Percentiles rank a stretch among this genome's conserved stretches.
phyloP scores from a whole-genome alignment of 306 rosid genomes.

The Psophocarpus tetragonolobus region DNA sequence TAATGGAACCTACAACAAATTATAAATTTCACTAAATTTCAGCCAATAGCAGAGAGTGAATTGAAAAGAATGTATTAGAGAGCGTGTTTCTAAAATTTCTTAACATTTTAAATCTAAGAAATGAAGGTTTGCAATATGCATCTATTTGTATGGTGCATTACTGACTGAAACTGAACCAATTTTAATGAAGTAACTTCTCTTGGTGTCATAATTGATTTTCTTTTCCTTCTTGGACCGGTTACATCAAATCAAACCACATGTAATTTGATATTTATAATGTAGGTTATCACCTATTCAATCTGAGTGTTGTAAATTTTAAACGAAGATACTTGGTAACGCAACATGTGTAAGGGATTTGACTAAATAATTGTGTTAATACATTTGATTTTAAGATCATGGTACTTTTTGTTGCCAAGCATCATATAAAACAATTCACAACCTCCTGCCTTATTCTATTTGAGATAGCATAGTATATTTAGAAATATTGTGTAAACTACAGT shows the following conservation, averaged over 20 bases:
- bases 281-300: neutral
- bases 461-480: neutral
- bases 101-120: constrained; percentile 65
- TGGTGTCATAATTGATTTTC: constrained; percentile 20
- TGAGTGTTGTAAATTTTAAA: constrained; percentile 11
- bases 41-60: too few species aligned
- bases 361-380: constrained; percentile 8
- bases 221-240: constrained; percentile 17
- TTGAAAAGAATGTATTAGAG: too few species aligned
- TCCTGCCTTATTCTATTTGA: neutral
- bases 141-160: neutral
- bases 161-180: constrained; percentile 31
- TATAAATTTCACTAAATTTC: too few species aligned
- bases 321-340: neutral
- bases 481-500: neutral
- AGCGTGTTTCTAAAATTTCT: too few species aligned
- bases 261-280: constrained; percentile 27
- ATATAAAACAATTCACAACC: neutral
- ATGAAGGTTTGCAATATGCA: constrained; percentile 27
- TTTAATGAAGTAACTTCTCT: constrained; percentile 11
- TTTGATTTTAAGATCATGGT: constrained; percentile 9
- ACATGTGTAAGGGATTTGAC: neutral
- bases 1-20: too few species aligned
- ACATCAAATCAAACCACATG: constrained; percentile 5
- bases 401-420: neutral